These are phyloP conservation scores for Hericium alpestre DNA, from an alignment of 768 basidiomycete genomes.

Conservation along the genomic window DNA sequence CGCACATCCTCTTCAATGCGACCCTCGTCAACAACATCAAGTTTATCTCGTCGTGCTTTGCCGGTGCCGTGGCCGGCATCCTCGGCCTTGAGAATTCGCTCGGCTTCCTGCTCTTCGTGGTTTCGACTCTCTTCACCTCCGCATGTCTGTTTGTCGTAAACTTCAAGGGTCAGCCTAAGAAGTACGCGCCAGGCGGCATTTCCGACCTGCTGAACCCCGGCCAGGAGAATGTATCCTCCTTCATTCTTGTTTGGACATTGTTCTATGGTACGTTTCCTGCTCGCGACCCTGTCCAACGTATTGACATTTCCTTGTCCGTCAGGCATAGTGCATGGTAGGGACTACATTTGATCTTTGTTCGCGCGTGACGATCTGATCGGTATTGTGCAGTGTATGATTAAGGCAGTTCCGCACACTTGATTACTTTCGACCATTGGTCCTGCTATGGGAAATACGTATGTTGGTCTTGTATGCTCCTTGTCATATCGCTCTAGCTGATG, in stretches of 20 bases:
- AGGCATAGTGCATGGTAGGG: slow-evolving; percentile 35
- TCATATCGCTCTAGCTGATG: too few species aligned
- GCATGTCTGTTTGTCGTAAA: slow-evolving; percentile 57
- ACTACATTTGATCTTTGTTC: not conserved
- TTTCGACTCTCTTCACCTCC: slow-evolving; percentile 58
- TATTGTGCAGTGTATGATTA: slow-evolving; percentile 19
- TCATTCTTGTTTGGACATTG: slow-evolving; percentile 87
- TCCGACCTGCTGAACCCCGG: slow-evolving; percentile 71
- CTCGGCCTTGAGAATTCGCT: slow-evolving; percentile 79
- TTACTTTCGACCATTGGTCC: too few species aligned
- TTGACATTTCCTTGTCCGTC: slow-evolving; percentile 7
- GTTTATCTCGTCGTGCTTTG: slow-evolving; percentile 74
- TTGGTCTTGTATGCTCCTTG: too few species aligned
- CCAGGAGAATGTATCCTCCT: slow-evolving; percentile 85
- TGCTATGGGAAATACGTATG: too few species aligned
- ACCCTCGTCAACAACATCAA: slow-evolving; percentile 52
- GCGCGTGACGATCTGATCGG: not conserved
- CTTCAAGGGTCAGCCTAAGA: slow-evolving; percentile 53
- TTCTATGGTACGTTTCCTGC: slow-evolving; percentile 62
- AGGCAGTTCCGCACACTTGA: too few species aligned
- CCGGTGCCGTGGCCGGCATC: slow-evolving; percentile 81
- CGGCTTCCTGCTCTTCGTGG: slow-evolving; percentile 72
- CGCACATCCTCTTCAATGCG: slow-evolving; percentile 58
- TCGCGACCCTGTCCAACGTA: slow-evolving; percentile 1
- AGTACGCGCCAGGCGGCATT: slow-evolving; percentile 53